Base-by-base conservation (phyloP, 768 basidiomycete genomes). In the Psilocybe azurescens region DNA sequence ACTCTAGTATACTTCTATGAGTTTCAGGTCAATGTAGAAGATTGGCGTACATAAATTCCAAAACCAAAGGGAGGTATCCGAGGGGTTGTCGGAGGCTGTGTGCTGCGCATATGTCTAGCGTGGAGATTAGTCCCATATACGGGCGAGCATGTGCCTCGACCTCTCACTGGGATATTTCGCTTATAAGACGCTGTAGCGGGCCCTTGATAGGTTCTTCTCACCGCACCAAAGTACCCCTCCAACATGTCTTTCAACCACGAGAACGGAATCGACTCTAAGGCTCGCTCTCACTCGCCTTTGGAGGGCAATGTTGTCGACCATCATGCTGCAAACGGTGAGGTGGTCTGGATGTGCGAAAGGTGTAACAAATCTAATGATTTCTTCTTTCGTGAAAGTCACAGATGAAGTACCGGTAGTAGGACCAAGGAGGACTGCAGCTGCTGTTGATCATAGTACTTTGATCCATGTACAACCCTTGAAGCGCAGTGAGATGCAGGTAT, bases 401-500 rank as follows among this genome's bases (percentile, higher is more conserved):
- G 89, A 90, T 3, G 88, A 90, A 3, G 60, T 69, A 7, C 71
- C 78, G 13, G 68, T 70, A 48, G 68, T 70, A 48, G 74, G 72
- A 30, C 75, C 80, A 30, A 75, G 74, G 61, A 78, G 72, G 59
- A 63, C 53, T n/a, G 50, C 58, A 2, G 55, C 61, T 4, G 63
- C 62, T 48, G 30, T 30, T 24, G 63, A 60, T 1, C 77, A 75
- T 59, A 62, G 72, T 14, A 81, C 84, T 61, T 74, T 93, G 75
- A 90, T 94, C 63, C 80, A 78, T 59, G 93, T 95, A n/a, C 91
- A 95, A 72, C 93, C 94, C 1, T 77, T 95, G 76, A 91, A 88
- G 78, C 84, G 86, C 64, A 86, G 82, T 49, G 93, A 95, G 77
- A 94, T 95, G 93, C 93, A 95, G 88, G 91, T 88, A 44, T 24